Base-by-base conservation (phyloP, 2,329 filamentous ascomycete species). In the Allantophomopsis lycopodina region DNA sequence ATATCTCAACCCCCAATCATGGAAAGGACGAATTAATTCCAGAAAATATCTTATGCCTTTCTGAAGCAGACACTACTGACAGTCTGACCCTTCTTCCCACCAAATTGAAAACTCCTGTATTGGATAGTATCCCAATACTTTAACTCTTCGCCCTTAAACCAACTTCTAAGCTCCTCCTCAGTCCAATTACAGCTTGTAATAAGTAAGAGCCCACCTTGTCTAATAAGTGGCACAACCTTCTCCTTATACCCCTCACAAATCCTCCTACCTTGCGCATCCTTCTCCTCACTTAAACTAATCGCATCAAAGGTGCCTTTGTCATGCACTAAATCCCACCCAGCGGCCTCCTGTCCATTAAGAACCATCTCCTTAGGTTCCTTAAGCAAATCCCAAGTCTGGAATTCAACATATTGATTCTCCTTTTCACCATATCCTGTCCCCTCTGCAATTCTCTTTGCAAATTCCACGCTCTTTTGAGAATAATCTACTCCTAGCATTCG, bases 141-240 rank as follows among this genome's bases (percentile, higher is more conserved):
- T 42, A 60, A 57, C 20, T 48, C 45, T 15, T 43, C 59, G 2
- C 59, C 64, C 38, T 71, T 76, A 55, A 96, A 91, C 87, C 89
- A 96, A 13, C 61, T 62, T 44, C 71, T 66, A 51, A 98, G 61
- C 65, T 98, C 91, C 32, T 77, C 73, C 63, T 91, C 87, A 1
- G 89, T 96, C 91, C 91, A 98, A 62, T 98, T 98, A 59, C 91
- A 98, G 60, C 87, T 95, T 40, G 91, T 96, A 40, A 98, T 75
- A 43, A 95, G 60, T 50, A 96, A 73, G 17, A 85, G 66, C 0
- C 85, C 85, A 2, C 79, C 80, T 1, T 61, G 63, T 50, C 74
- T 76, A 38, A 96, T 70, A 46, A 96, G 66, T 20, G 60, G 62
- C 44, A 79, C 64, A 23, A 89, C 78, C 39, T 76, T 73, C 36